Evolutionary conservation across 805 yeast species (phyloP).

Genomic region (Priceomyces haplophilus): DNA sequence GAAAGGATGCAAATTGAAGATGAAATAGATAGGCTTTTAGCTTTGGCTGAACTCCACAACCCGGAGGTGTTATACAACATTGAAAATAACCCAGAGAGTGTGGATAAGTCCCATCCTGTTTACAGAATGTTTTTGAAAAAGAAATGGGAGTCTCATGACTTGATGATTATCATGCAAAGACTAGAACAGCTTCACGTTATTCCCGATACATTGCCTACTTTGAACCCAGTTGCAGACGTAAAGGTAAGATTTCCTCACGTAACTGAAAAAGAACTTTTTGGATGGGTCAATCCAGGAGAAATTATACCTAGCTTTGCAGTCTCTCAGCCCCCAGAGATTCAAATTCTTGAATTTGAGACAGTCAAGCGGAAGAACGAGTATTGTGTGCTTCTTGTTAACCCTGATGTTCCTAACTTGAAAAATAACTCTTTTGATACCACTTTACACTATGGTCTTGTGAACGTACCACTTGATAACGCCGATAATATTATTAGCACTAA

Average conservation of each 20-base stretch:
- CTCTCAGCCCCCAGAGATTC: conserved; percentile 69
- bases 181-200: conserved; percentile 79
- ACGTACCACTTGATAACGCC: conserved; percentile 57
- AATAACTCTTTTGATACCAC: conserved; percentile 68
- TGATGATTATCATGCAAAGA: conserved; percentile 87
- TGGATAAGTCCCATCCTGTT: conserved; percentile 76
- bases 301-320: conserved; percentile 72
- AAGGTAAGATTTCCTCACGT: conserved; percentile 72
- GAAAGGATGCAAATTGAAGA: conserved; percentile 12
- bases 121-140: conserved; percentile 65
- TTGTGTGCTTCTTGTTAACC: conserved; percentile 80
- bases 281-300: conserved; percentile 78
- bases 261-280: conserved; percentile 48
- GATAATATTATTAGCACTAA: conserved; percentile 54
- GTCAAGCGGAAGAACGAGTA: conserved; percentile 53
- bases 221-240: conserved; percentile 77
- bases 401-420: conserved; percentile 80
- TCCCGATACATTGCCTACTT: conserved; percentile 91
- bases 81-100: conserved; percentile 38
- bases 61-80: conserved; percentile 83
- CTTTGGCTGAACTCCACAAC: conserved; percentile 67
- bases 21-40: conserved; percentile 31
- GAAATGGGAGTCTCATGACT: conserved; percentile 69
- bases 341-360: conserved; percentile 66
- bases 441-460: conserved; percentile 73